These are phyloP conservation scores for Hyphochytrium catenoides DNA, from an alignment of 352 stramenopile species.

Conservation along the genomic window DNA sequence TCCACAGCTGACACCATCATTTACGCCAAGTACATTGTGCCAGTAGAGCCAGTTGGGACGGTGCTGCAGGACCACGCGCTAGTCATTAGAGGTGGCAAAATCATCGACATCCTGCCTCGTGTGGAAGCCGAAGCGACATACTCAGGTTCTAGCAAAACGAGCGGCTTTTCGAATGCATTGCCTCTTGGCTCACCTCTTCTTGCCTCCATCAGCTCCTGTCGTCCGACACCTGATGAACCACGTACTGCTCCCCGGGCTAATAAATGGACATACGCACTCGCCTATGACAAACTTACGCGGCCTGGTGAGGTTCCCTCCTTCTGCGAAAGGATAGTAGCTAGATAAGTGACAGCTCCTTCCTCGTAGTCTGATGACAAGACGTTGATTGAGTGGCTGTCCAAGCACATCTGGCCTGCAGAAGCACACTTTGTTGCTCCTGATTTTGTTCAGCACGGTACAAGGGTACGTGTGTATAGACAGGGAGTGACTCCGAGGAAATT, in stretches of 20 bases:
- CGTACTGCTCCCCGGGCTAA: constrained; percentile 51
- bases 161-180: too few relatives aligned
- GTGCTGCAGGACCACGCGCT: constrained; percentile 46
- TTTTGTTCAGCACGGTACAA: constrained; percentile 26
- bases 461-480: constrained; percentile 5
- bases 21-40: constrained; percentile 41
- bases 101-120: constrained; percentile 40
- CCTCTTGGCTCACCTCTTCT: too few relatives aligned
- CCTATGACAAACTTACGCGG: constrained; percentile 58
- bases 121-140: constrained; percentile 24
- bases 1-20: constrained; percentile 28
- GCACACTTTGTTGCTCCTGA: constrained; percentile 32
- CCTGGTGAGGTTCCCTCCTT: constrained; percentile 10
- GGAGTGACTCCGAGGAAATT: neutral
- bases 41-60: constrained; percentile 35
- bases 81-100: constrained; percentile 29
- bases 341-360: neutral
- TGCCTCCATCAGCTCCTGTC: constrained; percentile 10
- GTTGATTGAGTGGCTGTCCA: constrained; percentile 43
- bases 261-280: constrained; percentile 63
- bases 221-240: constrained; percentile 24
- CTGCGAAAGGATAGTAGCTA: constrained; percentile 3
- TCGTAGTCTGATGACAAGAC: constrained; percentile 41
- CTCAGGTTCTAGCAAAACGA: too few relatives aligned
- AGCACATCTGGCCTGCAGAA: constrained; percentile 65